Evolutionary conservation across 2,329 filamentous ascomycete species (phyloP), one percentile per base, ranked within the genome.

Genomic region (Colletotrichum higginsianum): DNA sequence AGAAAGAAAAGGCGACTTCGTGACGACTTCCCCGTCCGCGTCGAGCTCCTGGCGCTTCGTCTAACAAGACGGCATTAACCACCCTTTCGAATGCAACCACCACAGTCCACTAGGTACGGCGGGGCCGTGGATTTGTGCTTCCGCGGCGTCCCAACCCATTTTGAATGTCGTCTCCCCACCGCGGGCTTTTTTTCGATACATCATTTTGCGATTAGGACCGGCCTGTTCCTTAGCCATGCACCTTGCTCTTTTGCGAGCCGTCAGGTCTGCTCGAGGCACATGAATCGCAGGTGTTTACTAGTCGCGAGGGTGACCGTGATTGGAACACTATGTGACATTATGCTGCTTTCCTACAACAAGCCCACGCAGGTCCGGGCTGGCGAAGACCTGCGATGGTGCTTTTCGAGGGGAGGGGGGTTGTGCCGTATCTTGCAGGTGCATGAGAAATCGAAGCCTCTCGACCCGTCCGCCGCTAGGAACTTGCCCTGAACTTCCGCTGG

Each of bases 101-200:
- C 52, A 21, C 38, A 30, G 38, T 16, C 57, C 44, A 47, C 58
- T 38, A 49, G 49, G 47, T 55, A 30, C 49, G 49, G 49, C 52
- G 65, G 68, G 44, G 26, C 40, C 21, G 21, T 50, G 42, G 53
- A 40, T 58, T 11, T 50, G 35, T 63, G 71, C 66, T 47, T 70
- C 75, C 73, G 71, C 73, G 69, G 73, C 74, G 73, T 67, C 74
- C 26, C 52, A 62, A 52, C 58, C 18, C n/a, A 21, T 58, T 30
- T 40, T 26, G 21, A 21, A 21, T 23, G 26, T 47, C 18, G 6
- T 40, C 55, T 57, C 21, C 35, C 21, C 44, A 40, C 16, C 47
- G 49, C 8, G 26, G 55, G 35, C 44, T 49, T 62, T 35, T 63
- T 55, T 62, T 55, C 67, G 57, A 71, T 67, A 58, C 40, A 52